Percentiles rank a stretch among this genome's conserved stretches.
These are phyloP conservation scores for Eucalyptus regnans DNA, from an alignment of 345 rosid species.

Conservation along the genomic window DNA sequence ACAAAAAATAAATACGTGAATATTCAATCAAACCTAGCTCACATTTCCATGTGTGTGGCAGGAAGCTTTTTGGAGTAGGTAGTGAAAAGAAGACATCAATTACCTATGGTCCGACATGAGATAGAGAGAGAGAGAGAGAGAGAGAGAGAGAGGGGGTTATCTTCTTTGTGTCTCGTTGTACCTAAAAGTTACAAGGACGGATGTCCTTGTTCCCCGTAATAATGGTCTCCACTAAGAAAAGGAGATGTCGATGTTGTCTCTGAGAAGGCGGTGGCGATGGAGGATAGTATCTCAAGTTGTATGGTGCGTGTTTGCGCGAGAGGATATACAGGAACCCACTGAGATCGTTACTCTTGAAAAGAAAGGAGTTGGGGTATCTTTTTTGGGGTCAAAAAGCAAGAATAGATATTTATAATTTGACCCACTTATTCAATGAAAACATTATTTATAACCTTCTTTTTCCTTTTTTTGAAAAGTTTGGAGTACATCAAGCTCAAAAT, in stretches of 20 bases:
- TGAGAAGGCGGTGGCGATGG: not conserved
- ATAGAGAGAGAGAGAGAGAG: not conserved
- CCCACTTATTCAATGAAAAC: not conserved
- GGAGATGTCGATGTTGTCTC: not conserved
- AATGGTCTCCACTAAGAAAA: not conserved
- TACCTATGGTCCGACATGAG: not conserved
- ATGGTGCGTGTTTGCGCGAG: not conserved
- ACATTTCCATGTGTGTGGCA: not conserved
- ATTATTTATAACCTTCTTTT: not conserved
- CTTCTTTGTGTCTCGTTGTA: not conserved
- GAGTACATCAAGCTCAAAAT: not conserved
- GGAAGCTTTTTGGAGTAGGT: not conserved
- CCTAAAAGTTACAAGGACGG: not conserved
- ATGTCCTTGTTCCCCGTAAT: not conserved
- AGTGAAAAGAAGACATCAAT: not conserved
- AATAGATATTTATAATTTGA: not conserved
- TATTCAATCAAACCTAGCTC: not conserved
- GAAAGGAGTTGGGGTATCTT: not conserved
- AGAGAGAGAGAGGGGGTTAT: not conserved
- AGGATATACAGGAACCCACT: not conserved
- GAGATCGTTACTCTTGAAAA: not conserved
- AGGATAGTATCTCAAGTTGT: not conserved
- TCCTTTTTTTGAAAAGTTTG: not conserved
- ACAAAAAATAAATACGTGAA: not conserved
- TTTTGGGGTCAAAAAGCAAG: too few relatives aligned